Evolutionary conservation across 2,329 filamentous ascomycete genomes (phyloP).

Genomic region (Pseudogymnoascus sp.): DNA sequence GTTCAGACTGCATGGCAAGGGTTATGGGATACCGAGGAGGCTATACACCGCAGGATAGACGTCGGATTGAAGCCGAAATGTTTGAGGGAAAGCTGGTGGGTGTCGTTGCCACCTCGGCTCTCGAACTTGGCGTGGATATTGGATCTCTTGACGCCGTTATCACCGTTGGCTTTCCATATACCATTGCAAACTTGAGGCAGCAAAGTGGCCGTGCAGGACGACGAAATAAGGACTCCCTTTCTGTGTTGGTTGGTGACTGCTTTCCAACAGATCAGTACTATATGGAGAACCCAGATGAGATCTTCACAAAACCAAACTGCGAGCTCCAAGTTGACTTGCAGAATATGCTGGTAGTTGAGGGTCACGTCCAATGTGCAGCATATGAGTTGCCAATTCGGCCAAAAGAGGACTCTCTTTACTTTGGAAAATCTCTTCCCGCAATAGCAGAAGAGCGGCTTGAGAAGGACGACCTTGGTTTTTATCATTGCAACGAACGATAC

Average conservation of each 20-base stretch:
- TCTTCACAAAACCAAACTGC: conserved; percentile 85
- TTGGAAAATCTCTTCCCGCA: conserved; percentile 61
- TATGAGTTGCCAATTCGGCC: conserved; percentile 89
- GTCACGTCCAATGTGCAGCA: conserved; percentile 90
- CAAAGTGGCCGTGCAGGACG: conserved; percentile 90
- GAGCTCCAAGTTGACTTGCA: conserved; percentile 85
- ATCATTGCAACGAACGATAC: conserved; percentile 82
- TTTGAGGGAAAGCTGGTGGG: conserved; percentile 90
- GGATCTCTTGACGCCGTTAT: conserved; percentile 89
- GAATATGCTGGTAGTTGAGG: conserved; percentile 85
- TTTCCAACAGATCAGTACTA: conserved; percentile 92
- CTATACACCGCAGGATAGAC: conserved; percentile 84
- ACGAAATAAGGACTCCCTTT: conserved; percentile 86
- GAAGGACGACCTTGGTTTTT: conserved; percentile 70
- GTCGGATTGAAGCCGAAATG: conserved; percentile 89
- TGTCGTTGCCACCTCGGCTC: conserved; percentile 84
- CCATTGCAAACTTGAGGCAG: conserved; percentile 87
- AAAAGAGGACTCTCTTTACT: conserved; percentile 66
- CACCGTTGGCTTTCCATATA: conserved; percentile 90
- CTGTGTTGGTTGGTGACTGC: conserved; percentile 78
- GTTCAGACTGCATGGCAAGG: conserved; percentile 63
- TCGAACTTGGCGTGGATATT: conserved; percentile 93
- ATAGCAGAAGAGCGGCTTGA: conserved; percentile 68
- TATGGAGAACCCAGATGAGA: conserved; percentile 91
- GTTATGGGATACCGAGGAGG: conserved; percentile 96